A percentile compares a stretch with the other conserved stretches of the same genome.
Conservation (phyloP, 331 rosid species). For the Ulmus americana region DNA sequence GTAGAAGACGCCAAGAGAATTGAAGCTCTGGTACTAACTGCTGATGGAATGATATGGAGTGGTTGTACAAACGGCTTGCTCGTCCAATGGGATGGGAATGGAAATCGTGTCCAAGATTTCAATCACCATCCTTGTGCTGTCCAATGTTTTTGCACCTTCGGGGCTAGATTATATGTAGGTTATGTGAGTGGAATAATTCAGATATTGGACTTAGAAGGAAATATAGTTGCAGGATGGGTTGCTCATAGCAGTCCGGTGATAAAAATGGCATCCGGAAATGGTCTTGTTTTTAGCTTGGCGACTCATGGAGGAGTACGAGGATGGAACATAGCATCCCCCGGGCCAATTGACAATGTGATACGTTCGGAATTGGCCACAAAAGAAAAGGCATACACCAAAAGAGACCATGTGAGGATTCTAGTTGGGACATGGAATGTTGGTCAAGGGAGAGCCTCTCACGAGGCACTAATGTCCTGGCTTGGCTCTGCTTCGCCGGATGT, state of each 20-base stretch:
- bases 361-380: slow-evolving; percentile 65
- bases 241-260: slow-evolving; percentile 90
- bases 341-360: slow-evolving; percentile 61
- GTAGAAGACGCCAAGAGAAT: slow-evolving; percentile 74
- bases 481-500: slow-evolving; percentile 81
- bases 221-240: slow-evolving; percentile 72
- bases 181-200: slow-evolving; percentile 82
- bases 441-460: slow-evolving; percentile 93
- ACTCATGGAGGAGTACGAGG: slow-evolving; percentile 95
- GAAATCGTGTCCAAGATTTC: slow-evolving; percentile 74
- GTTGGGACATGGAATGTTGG: slow-evolving; percentile 99
- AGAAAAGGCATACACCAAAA: slow-evolving; percentile 53
- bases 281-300: slow-evolving; percentile 77
- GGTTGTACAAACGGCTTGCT: slow-evolving; percentile 89
- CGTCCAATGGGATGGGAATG: slow-evolving; percentile 88
- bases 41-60: slow-evolving; percentile 90
- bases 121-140: slow-evolving; percentile 66
- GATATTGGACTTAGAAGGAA: slow-evolving; percentile 83
- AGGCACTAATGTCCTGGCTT: slow-evolving; percentile 73
- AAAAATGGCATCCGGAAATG: slow-evolving; percentile 59
- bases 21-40: slow-evolving; percentile 61
- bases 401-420: slow-evolving; percentile 66
- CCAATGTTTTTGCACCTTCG: slow-evolving; percentile 76
- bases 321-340: slow-evolving; percentile 85
- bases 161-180: slow-evolving; percentile 68